Evolutionary conservation across 116 monocot genomes (phyloP).

Genomic region (Posidonia oceanica): DNA sequence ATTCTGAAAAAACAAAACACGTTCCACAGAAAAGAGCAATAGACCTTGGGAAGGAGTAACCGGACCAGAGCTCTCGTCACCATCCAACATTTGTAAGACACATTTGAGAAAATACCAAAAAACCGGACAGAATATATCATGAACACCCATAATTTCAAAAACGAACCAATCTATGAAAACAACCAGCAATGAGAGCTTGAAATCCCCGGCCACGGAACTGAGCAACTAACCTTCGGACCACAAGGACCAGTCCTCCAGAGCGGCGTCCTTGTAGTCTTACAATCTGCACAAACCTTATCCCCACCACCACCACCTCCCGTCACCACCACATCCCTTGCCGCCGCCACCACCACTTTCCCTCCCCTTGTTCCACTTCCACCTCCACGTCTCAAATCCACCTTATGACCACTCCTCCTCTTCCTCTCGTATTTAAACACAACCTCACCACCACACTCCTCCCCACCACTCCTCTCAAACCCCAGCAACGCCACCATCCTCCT

Average conservation of each 20-base stretch:
- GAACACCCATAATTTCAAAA: background rate
- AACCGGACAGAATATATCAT: background rate
- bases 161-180: background rate
- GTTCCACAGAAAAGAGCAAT: too few species aligned
- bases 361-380: background rate
- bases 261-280: constrained; percentile 21
- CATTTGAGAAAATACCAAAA: background rate
- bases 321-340: too few species aligned
- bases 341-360: background rate
- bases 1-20: too few species aligned
- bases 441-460: background rate
- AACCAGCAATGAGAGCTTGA: background rate
- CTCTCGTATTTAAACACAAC: background rate
- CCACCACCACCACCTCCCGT: background rate
- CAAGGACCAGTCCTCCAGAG: constrained; percentile 30
- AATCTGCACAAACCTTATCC: constrained; percentile 13
- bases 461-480: background rate
- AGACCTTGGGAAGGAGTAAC: too few species aligned
- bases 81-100: background rate
- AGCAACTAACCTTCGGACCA: constrained; percentile 23
- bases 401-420: constrained; percentile 1
- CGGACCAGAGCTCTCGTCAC: background rate
- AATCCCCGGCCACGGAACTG: background rate
- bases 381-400: background rate
- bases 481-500: constrained; percentile 7